Evolutionary conservation across 2,329 filamentous ascomycete genomes (phyloP), one percentile per base, ranked within the genome.

Genomic region (Helminthosporium solani): DNA sequence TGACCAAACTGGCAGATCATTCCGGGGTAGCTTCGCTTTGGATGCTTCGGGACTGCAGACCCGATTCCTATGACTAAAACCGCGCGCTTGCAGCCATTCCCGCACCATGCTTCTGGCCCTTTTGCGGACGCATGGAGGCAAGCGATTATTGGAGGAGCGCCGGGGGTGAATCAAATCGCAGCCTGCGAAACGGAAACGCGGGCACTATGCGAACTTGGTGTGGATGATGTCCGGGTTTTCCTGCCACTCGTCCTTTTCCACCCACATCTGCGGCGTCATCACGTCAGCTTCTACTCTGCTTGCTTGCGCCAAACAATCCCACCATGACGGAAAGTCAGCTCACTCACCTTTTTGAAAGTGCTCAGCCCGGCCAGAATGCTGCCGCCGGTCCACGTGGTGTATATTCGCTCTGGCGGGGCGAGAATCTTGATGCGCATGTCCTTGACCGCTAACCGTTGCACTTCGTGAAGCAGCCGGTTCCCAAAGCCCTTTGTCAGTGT

Each of bases 351-450:
- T 78, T 92, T 86, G 76, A 99, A 99, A 44, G 94, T 99, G 77
- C 92, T 97, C 72, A 99, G 75, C 6, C 94, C 92, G 27, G 94
- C 94, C 57, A 99, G 77, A 73, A 99, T 99, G 71, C 94, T 96
- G 45, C 94, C 94, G 54, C 94, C 94, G 60, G 97, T 97, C 94
- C 94, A 99, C 25, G 94, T 99, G 52, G 90, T 96, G 77, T 97
- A 99, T 74, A 97, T 96, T 57, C 94, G 82, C 78, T 99, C 94
- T 5, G 94, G 92, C 44, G 94, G 94, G 43, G 94, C 94, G 75
- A 95, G 96, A 67, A 99, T 99, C 79, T 96, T 96, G 77, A 99
- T 97, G 64, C 91, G 85, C 92, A 96, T 99, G 70, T 99, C 94
- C 78, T 96, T 96, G 60, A 97, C 90, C 9, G 94, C 94, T 62